phyloP scores from a whole-genome alignment of 2,329 filamentous ascomycete species.

The Colletotrichum sp. region DNA sequence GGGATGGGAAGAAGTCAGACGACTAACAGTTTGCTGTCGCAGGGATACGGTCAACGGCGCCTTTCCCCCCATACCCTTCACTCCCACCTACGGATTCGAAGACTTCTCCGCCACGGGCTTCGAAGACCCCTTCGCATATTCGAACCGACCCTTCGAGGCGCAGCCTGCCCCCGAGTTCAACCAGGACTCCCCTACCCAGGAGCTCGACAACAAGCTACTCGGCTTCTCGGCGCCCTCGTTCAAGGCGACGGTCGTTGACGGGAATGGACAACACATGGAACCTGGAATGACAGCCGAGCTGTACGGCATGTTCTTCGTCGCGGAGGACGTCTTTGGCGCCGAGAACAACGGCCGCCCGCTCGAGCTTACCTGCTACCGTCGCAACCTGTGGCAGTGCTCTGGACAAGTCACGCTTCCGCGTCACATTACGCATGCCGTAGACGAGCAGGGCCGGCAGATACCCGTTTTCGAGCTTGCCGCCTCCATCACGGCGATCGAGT shows the following conservation, averaged over 20 bases:
- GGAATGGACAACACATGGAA: constrained; percentile 66
- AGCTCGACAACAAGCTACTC: constrained; percentile 74
- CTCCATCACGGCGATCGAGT: constrained; percentile 85
- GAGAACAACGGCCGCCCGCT: constrained; percentile 63
- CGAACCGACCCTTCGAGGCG: constrained; percentile 51
- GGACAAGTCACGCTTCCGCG: constrained; percentile 83
- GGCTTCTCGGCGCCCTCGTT: constrained; percentile 71
- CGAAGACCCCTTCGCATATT: constrained; percentile 69
- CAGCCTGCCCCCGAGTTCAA: constrained; percentile 46
- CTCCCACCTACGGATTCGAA: constrained; percentile 65
- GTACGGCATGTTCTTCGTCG: constrained; percentile 88
- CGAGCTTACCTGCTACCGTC: constrained; percentile 92
- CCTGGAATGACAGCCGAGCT: constrained; percentile 72
- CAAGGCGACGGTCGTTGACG: constrained; percentile 68
- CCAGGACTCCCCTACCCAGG: constrained; percentile 56
- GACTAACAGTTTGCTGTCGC: background rate
- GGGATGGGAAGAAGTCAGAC: constrained; percentile 12
- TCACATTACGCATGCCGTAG: constrained; percentile 69
- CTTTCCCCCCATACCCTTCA: constrained; percentile 55
- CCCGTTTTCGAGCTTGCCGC: constrained; percentile 81
- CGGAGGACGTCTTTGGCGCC: constrained; percentile 78
- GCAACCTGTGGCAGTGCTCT: constrained; percentile 94
- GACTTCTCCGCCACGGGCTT: constrained; percentile 63
- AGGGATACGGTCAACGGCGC: constrained; percentile 48
- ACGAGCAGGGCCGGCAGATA: constrained; percentile 79